Base-by-base conservation (phyloP, 805 yeast species). In the Ogataea angusta region DNA sequence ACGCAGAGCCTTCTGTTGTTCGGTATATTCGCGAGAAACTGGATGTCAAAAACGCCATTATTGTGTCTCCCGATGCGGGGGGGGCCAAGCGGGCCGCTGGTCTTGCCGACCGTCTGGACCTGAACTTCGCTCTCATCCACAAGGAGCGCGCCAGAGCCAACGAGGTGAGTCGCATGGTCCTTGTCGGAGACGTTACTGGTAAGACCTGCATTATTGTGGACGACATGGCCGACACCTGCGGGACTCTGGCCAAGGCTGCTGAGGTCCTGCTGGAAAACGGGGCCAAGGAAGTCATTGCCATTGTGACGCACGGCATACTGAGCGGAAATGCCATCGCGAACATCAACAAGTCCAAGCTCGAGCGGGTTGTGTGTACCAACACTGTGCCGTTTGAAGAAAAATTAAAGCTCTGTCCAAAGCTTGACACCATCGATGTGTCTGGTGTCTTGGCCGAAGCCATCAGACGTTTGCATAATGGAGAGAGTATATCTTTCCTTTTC, bases 181-280 rank as follows among this genome's bases (percentile, higher is more conserved):
- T 85, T 38, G 95, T 85, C 36, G 95, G 95, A 57, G 93, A 85
- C 66, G 95, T 85, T 26, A 67, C 80, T 3, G 82, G 76, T 45
- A 85, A 85, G 62, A 71, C 79, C 36, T 85, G 93, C 67, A 69
- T 85, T 40, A 76, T 85, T 52, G 86, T 85, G 32, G 95, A 85
- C 65, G 95, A 85, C 62, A 85, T 85, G 89, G 93, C 93, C 33
- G 95, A 85, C 60, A 85, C 95, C 15, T 85, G 95, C 67, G 95
- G 93, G 47, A 85, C 95, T 14, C 67, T 85, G 48, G 85, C 82
- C 39, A 85, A 85, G 63, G 93, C 93, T 27, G 86, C 89, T 16
- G 91, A 85, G 48, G 77, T 82, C 10, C 67, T 85, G 40, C 59
- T 85, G 44, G 80, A 76, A 19, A 80, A 84, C 53, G 74, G 75